phyloP scores from a whole-genome alignment of 1,284 basidiomycete genomes.

The Ganoderma resinaceum region DNA sequence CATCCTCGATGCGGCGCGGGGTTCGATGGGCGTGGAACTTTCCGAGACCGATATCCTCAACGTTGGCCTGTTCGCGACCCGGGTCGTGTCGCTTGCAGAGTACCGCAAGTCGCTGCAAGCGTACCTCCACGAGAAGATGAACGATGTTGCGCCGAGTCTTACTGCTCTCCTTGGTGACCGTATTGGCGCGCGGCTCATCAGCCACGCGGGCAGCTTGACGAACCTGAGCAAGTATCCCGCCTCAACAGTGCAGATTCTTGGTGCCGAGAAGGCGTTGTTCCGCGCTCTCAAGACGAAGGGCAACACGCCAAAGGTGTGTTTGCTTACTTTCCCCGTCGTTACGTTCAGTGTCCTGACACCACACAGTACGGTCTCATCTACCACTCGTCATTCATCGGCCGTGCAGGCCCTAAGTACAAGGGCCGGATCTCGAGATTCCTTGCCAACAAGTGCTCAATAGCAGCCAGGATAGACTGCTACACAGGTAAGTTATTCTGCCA shows the following conservation, averaged over 20 bases:
- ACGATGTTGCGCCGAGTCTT: slow-evolving; percentile 94
- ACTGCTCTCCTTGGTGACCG: slow-evolving; percentile 96
- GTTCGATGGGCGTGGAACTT: slow-evolving; percentile 95
- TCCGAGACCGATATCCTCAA: slow-evolving; percentile 96
- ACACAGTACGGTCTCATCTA: slow-evolving; percentile 90
- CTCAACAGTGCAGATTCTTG: slow-evolving; percentile 97
- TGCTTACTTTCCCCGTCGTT: neutral
- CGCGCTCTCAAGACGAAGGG: slow-evolving; percentile 98
- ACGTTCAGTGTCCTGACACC: neutral
- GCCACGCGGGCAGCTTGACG: slow-evolving; percentile 96
- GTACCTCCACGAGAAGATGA: slow-evolving; percentile 98
- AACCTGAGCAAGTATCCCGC: slow-evolving; percentile 99
- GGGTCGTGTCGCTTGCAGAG: slow-evolving; percentile 92
- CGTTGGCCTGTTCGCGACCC: slow-evolving; percentile 91
- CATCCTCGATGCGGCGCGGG: slow-evolving; percentile 92
- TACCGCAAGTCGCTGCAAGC: slow-evolving; percentile 93
- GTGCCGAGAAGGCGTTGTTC: slow-evolving; percentile 98
- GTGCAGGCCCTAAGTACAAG: slow-evolving; percentile 96
- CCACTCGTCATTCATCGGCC: slow-evolving; percentile 95
- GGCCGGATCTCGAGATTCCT: slow-evolving; percentile 98
- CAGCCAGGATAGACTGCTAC: slow-evolving; percentile 97
- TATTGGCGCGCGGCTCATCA: slow-evolving; percentile 94
- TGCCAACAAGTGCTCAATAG: slow-evolving; percentile 99
- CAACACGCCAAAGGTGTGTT: slow-evolving; percentile 91
- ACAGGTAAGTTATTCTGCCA: slow-evolving; percentile 59